Conservation (phyloP, 139 green algal species). For the Coelastrella sp. region DNA sequence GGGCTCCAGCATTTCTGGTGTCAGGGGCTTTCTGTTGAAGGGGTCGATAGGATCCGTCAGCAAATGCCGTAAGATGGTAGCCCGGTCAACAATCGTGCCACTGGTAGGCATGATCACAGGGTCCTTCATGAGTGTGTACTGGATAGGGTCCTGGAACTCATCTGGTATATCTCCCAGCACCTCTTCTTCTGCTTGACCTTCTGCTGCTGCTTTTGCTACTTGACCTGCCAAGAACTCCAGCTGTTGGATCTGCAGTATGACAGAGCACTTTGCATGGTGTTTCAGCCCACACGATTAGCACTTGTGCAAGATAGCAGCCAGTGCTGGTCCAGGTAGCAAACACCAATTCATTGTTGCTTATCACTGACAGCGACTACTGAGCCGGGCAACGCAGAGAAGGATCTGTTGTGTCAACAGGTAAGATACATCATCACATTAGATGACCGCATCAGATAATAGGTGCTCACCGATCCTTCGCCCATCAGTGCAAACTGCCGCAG, state of each 20-base stretch:
- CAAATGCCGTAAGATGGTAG: constrained; percentile 91
- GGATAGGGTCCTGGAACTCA: constrained; percentile 94
- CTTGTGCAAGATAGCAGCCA: too few relatives aligned
- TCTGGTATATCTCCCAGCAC: constrained; percentile 85
- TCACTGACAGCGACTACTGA: too few relatives aligned
- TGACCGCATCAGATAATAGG: too few relatives aligned
- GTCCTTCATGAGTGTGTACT: constrained; percentile 90
- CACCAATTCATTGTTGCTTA: too few relatives aligned
- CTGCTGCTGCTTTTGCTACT: constrained; percentile 56
- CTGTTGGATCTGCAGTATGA: constrained; percentile 58
- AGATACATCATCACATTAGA: too few relatives aligned
- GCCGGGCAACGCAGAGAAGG: too few relatives aligned
- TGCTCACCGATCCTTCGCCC: constrained; percentile 6
- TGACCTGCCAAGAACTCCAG: constrained; percentile 69
- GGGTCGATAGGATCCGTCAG: constrained; percentile 90
- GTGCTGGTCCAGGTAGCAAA: too few relatives aligned
- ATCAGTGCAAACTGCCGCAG: constrained; percentile 67
- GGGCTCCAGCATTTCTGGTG: constrained; percentile 60
- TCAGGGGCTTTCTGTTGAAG: constrained; percentile 85
- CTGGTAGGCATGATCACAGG: constrained; percentile 86
- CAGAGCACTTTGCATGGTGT: too few relatives aligned
- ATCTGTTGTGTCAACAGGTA: too few relatives aligned
- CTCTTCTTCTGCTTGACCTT: constrained; percentile 77
- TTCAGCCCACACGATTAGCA: too few relatives aligned
- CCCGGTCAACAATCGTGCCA: constrained; percentile 78